phyloP scores from a whole-genome alignment of 495 filamentous ascomycete genomes.

The Glutinoglossum americanum region DNA sequence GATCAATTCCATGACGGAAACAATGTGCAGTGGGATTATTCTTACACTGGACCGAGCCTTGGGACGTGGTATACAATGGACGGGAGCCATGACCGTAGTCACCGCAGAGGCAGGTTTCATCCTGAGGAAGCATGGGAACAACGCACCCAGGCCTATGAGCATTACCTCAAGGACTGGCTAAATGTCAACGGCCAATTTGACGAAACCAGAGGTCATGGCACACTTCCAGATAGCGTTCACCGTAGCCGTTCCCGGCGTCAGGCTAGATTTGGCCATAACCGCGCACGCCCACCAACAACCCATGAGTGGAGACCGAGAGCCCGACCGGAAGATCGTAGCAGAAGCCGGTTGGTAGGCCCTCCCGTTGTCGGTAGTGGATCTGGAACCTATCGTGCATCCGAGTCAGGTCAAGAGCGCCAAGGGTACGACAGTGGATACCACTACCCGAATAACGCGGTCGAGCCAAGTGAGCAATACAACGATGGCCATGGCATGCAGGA shows the following conservation, averaged over 20 bases:
- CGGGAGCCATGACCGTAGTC: not conserved
- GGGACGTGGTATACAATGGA: not conserved
- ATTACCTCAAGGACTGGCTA: not conserved
- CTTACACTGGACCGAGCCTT: not conserved
- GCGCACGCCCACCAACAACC: not conserved
- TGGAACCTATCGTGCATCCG: not conserved
- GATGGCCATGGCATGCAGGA: not conserved
- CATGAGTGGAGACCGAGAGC: not conserved
- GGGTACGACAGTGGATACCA: not conserved
- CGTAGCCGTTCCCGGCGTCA: no score
- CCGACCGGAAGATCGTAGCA: not conserved
- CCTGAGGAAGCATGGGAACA: not conserved
- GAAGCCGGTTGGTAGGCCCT: not conserved
- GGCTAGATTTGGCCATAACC: not conserved
- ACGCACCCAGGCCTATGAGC: not conserved
- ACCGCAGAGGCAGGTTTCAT: not conserved
- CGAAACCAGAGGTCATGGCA: not conserved
- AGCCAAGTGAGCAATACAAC: not conserved
- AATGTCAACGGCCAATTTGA: not conserved
- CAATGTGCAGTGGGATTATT: not conserved
- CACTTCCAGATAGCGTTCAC: not conserved
- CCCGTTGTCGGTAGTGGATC: not conserved
- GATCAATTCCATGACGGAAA: not conserved
- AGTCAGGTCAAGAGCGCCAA: not conserved
- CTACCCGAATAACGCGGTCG: not conserved